phyloP scores from a whole-genome alignment of 116 monocot species.

The Papilionanthe hybrid region DNA sequence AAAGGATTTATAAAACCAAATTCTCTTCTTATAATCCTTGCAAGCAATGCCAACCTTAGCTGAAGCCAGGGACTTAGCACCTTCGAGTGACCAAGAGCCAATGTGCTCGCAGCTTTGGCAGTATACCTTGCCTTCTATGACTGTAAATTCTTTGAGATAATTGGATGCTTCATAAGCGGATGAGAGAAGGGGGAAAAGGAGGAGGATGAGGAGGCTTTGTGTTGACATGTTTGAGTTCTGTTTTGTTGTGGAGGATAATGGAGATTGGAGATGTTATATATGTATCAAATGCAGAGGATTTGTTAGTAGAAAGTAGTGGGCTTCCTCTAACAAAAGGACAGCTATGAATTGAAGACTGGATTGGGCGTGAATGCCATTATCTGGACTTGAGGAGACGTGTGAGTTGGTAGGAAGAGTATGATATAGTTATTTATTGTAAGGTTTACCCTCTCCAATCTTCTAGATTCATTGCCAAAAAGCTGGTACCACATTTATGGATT shows the following conservation, averaged over 20 bases:
- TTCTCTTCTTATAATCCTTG: constrained; percentile 31
- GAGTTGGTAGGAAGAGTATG: not conserved
- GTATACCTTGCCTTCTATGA: constrained; percentile 46
- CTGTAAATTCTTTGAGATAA: not conserved
- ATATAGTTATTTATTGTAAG: not conserved
- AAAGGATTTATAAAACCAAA: constrained; percentile 18
- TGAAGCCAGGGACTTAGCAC: constrained; percentile 32
- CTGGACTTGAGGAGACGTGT: not conserved
- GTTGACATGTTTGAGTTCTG: not conserved
- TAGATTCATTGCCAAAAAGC: too few relatives aligned
- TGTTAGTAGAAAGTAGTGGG: not conserved
- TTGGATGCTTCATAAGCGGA: constrained; percentile 1
- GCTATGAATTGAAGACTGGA: not conserved
- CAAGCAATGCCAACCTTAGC: constrained; percentile 51
- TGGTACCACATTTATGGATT: too few relatives aligned
- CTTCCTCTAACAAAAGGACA: constrained; percentile 4
- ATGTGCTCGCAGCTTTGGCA: constrained; percentile 45
- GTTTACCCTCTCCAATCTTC: too few relatives aligned
- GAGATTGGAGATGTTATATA: not conserved
- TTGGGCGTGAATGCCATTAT: not conserved
- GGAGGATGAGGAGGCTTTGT: not conserved
- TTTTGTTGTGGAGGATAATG: not conserved
- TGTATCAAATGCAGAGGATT: not conserved
- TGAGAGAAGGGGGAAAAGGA: constrained; percentile 3
- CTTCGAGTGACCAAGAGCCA: constrained; percentile 42